phyloP scores from a whole-genome alignment of 148 eudicot genomes.

The Rhododendron griersonianum region DNA sequence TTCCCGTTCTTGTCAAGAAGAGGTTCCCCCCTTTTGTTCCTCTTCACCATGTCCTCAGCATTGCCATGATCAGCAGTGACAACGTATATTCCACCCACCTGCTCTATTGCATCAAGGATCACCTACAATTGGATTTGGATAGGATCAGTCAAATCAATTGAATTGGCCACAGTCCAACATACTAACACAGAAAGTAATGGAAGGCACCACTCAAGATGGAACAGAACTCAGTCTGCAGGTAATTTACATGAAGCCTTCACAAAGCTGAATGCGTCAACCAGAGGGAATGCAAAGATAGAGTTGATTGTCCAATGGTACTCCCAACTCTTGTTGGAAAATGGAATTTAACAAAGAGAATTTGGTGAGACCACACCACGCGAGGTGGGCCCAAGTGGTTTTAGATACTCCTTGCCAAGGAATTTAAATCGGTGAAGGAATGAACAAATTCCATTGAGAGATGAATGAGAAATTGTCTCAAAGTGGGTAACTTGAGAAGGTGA shows the following conservation, averaged over 20 bases:
- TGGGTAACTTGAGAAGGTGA: too few relatives aligned
- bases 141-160: background rate
- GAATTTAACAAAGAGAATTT: too few relatives aligned
- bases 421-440: too few relatives aligned
- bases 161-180: background rate
- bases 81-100: constrained; percentile 86
- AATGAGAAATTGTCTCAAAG: too few relatives aligned
- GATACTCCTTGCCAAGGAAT: too few relatives aligned
- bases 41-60: constrained; percentile 98
- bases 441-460: too few relatives aligned
- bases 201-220: background rate
- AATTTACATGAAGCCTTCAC: background rate
- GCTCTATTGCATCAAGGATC: constrained; percentile 82
- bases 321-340: background rate
- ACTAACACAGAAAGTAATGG: background rate
- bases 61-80: constrained; percentile 97
- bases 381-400: too few relatives aligned
- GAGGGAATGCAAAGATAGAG: background rate
- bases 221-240: background rate
- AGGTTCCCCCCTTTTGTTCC: constrained; percentile 89
- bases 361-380: too few relatives aligned
- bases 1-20: constrained; percentile 76
- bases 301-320: background rate
- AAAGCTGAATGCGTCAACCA: background rate
- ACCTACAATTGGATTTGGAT: constrained; percentile 35